Evolutionary conservation across 768 basidiomycete species (phyloP).

Genomic region (Boletus subcaerulescens): DNA sequence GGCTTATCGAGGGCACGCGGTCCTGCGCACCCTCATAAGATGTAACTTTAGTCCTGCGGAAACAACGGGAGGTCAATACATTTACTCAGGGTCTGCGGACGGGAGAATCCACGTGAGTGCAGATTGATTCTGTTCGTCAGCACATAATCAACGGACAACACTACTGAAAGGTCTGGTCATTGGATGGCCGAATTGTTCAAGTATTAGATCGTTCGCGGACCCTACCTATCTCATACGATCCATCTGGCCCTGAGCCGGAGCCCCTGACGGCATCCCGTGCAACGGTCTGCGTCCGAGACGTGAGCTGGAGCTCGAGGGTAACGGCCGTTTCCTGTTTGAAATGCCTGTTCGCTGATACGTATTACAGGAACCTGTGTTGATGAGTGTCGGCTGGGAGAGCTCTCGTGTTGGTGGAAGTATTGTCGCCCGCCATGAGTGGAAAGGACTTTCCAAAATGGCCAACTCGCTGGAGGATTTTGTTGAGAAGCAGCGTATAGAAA

Average conservation of each 20-base stretch:
- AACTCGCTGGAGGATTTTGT: conserved; percentile 71
- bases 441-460: conserved; percentile 75
- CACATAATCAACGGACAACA: background rate
- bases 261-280: conserved; percentile 26
- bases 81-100: conserved; percentile 91
- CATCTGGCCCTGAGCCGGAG: conserved; percentile 58
- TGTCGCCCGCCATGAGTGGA: conserved; percentile 95
- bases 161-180: conserved; percentile 76
- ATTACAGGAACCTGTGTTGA: conserved; percentile 75
- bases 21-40: conserved; percentile 88
- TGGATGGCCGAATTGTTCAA: conserved; percentile 85
- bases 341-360: conserved; percentile 1
- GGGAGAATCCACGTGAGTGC: conserved; percentile 74
- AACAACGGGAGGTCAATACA: conserved; percentile 89
- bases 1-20: conserved; percentile 91
- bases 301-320: conserved; percentile 91
- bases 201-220: conserved; percentile 78
- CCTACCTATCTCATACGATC: conserved; percentile 66
- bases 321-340: background rate
- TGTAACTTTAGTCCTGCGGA: conserved; percentile 94
- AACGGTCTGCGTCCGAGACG: conserved; percentile 78
- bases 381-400: conserved; percentile 89
- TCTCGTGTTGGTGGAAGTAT: conserved; percentile 57
- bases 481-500: conserved; percentile 48
- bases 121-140: background rate